Conservation (phyloP, 2,329 filamentous ascomycete genomes). For the Dactylonectria estremocensis region DNA sequence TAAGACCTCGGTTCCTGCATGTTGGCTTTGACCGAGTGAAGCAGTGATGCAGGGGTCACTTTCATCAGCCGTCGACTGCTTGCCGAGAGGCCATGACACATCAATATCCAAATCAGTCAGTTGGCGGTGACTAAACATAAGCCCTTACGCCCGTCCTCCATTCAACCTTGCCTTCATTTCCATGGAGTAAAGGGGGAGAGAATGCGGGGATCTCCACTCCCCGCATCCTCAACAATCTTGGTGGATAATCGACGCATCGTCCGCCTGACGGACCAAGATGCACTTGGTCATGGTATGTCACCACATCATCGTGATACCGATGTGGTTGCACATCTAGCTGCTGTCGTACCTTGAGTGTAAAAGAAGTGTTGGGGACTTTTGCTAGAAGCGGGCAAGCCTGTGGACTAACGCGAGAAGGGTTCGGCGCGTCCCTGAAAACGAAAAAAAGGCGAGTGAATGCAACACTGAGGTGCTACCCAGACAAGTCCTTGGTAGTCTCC, state of each 20-base stretch:
- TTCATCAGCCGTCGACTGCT: neutral
- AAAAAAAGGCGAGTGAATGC: neutral
- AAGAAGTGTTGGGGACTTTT: conserved; percentile 20
- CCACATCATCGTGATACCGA: neutral
- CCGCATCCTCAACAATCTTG: conserved; percentile 21
- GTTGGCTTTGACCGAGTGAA: conserved; percentile 3
- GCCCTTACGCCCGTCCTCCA: conserved; percentile 6
- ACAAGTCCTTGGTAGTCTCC: neutral
- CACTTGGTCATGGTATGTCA: neutral
- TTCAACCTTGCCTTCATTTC: conserved; percentile 15
- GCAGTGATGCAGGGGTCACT: conserved; percentile 8
- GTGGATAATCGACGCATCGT: conserved; percentile 12
- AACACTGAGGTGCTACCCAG: neutral
- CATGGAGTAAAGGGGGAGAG: conserved; percentile 23
- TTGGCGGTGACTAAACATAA: conserved; percentile 15
- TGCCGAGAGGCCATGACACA: conserved; percentile 7
- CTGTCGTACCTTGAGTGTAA: neutral
- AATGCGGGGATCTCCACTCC: conserved; percentile 30
- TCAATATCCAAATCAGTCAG: conserved; percentile 17
- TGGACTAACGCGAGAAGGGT: neutral
- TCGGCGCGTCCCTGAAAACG: neutral
- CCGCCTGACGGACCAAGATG: conserved; percentile 8
- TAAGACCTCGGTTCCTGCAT: conserved; percentile 32
- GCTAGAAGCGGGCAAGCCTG: conserved; percentile 7
- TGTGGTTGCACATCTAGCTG: conserved; percentile 5